These are phyloP conservation scores for Teunomyces atbi DNA, from an alignment of 805 yeast genomes.

Conservation along the genomic window DNA sequence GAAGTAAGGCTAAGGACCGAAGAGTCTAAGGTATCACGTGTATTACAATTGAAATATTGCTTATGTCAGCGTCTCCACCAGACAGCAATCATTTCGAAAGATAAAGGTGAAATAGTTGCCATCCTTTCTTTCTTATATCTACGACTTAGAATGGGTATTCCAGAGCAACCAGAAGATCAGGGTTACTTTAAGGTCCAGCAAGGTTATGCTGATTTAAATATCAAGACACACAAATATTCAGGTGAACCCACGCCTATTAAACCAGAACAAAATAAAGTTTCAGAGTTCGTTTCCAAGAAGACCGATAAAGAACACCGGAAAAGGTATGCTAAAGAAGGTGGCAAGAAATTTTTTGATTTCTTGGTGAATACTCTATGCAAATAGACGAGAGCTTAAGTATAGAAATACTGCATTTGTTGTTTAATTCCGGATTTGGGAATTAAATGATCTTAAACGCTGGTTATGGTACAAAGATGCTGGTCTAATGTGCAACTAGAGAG, in stretches of 20 bases:
- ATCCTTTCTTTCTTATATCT: neutral
- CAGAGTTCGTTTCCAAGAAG: slow-evolving; percentile 25
- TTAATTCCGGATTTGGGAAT: neutral
- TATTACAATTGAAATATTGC: neutral
- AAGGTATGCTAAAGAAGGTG: slow-evolving; percentile 30
- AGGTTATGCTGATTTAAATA: slow-evolving; percentile 29
- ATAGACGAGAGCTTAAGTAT: neutral
- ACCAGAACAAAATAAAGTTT: slow-evolving; percentile 22
- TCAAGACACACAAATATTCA: slow-evolving; percentile 29
- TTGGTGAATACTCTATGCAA: slow-evolving; percentile 2
- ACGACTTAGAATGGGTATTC: slow-evolving; percentile 16
- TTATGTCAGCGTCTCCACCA: neutral
- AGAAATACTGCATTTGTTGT: neutral
- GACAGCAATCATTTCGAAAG: neutral
- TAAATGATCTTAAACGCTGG: neutral
- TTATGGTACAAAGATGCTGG: neutral
- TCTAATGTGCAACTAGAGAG: neutral
- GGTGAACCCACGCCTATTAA: slow-evolving; percentile 34
- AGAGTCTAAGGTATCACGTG: neutral
- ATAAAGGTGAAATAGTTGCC: neutral
- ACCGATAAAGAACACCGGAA: slow-evolving; percentile 29
- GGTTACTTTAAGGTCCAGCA: slow-evolving; percentile 28
- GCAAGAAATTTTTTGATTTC: slow-evolving; percentile 9
- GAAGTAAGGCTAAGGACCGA: no score
- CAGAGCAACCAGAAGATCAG: slow-evolving; percentile 29